Evolutionary conservation across 331 rosid genomes (phyloP), one percentile per base, ranked within the genome.

Genomic region (Phaseolus coccineus): DNA sequence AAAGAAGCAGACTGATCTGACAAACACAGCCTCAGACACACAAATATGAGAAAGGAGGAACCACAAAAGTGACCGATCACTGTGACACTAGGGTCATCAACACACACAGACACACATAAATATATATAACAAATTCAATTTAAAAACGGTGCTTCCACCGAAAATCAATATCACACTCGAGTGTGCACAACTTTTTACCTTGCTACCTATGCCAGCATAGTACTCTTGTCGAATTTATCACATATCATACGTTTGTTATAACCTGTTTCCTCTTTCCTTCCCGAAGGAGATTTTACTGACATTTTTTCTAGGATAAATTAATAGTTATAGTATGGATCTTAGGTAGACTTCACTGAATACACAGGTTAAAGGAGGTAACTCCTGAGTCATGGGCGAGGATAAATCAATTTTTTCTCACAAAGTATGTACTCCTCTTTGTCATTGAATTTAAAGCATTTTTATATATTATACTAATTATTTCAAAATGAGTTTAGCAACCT

Each of bases 1-100:
- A 59, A 64, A 61, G 73, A 3, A 62, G 64, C 78, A 79, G 15
- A 31, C 4, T 35, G 53, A 7, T 61, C 74, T 53, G 69, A 82
- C 78, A 62, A 13, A 47, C 42, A 2, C 70, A 22, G 59, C 55
- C 52, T 13, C 71, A 61, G 30, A 10, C 79, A 64, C 79, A 64
- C 63, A 40, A 62, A 52, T 59, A 74, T 7, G 57, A 64, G 76
- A 55, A 82, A 71, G 65, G 14, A 64, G 56, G 50, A 2, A 30
- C 13, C 71, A 65, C 71, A 65, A 71, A 73, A 58, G 81, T 69
- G 82, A 78, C 77, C 10, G 2, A 71, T 65, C 80, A 53, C 84
- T 74, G 64, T 63, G 74, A 52, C 50, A 71, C 12, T 56, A 52
- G 79, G 61, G 48, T 68, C 69, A 28, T 59, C 5, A 14, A 42